Evolutionary conservation across 805 yeast genomes (phyloP).

Genomic region (Ogataea kodamae): DNA sequence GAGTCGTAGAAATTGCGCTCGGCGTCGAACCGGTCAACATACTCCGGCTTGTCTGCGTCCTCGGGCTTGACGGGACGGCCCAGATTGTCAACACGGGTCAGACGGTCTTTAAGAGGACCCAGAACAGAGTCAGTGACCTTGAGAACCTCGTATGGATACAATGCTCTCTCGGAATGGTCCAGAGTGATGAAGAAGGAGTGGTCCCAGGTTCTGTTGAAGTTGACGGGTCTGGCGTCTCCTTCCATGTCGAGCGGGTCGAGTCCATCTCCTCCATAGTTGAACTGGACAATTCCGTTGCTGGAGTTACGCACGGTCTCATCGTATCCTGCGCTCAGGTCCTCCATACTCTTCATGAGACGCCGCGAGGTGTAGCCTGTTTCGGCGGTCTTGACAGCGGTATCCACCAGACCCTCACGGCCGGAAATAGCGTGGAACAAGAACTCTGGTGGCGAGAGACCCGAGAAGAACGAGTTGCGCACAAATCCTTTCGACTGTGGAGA

Average conservation of each 20-base stretch:
- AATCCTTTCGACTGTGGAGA: constrained; percentile 98
- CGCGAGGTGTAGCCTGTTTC: constrained; percentile 99
- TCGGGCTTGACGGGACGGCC: constrained; percentile 51
- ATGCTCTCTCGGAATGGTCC: constrained; percentile 46
- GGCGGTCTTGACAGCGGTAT: constrained; percentile 98
- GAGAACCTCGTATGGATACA: constrained; percentile 68
- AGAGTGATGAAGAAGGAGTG: constrained; percentile 79
- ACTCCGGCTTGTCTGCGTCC: constrained; percentile 50
- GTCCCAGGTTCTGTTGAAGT: constrained; percentile 91
- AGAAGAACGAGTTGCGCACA: constrained; percentile 90
- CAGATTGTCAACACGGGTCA: constrained; percentile 68
- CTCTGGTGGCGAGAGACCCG: constrained; percentile 95
- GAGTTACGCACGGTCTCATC: constrained; percentile 95
- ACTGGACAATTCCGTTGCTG: constrained; percentile 93
- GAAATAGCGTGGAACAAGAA: constrained; percentile 97
- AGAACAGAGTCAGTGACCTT: constrained; percentile 53
- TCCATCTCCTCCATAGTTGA: constrained; percentile 98
- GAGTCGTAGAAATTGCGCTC: constrained; percentile 82
- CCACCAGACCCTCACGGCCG: constrained; percentile 99
- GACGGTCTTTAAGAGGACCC: constrained; percentile 54
- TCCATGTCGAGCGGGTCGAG: constrained; percentile 98
- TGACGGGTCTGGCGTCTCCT: constrained; percentile 96
- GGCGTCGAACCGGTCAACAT: constrained; percentile 81
- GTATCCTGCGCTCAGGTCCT: constrained; percentile 89
- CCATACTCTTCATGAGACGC: constrained; percentile 95